A percentile compares a stretch with the other conserved stretches of the same genome.
Evolutionary conservation across 495 filamentous ascomycete genomes (phyloP).

Genomic region (Talaromyces trachyspermus): DNA sequence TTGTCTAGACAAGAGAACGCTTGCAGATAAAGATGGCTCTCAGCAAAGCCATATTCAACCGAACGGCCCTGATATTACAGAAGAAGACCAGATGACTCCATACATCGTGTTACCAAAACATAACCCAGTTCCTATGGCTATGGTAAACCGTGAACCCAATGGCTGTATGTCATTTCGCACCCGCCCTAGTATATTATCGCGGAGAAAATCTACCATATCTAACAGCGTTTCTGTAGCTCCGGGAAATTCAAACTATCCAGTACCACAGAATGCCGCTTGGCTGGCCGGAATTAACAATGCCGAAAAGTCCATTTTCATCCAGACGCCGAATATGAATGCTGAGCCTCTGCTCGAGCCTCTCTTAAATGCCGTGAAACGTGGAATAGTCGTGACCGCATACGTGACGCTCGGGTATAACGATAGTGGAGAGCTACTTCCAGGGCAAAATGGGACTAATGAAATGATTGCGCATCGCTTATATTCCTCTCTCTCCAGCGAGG

Average conservation of each 20-base stretch:
- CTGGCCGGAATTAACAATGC: constrained; percentile 62
- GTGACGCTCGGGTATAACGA: constrained; percentile 76
- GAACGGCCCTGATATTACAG: constrained; percentile 44
- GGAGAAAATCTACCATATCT: neutral
- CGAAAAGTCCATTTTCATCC: constrained; percentile 55
- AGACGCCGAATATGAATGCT: constrained; percentile 70
- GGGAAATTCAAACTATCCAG: constrained; percentile 48
- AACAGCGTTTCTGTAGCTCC: constrained; percentile 27
- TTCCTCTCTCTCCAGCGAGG: constrained; percentile 32
- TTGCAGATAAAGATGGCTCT: constrained; percentile 31
- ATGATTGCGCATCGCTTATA: constrained; percentile 54
- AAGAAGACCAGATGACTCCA: constrained; percentile 51
- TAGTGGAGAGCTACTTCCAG: constrained; percentile 63
- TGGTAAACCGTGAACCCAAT: constrained; percentile 61
- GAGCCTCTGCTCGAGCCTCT: constrained; percentile 57
- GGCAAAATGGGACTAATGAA: constrained; percentile 72
- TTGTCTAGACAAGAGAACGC: constrained; percentile 6
- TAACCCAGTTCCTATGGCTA: constrained; percentile 59
- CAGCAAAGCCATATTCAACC: constrained; percentile 43
- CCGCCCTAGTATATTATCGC: too few species aligned
- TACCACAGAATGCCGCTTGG: constrained; percentile 68
- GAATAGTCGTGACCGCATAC: constrained; percentile 59
- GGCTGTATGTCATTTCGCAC: constrained; percentile 35
- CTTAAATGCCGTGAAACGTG: constrained; percentile 53
- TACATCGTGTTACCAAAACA: constrained; percentile 48